Base-by-base conservation (phyloP, 140 eudicot species). In the Senecio squalidus region DNA sequence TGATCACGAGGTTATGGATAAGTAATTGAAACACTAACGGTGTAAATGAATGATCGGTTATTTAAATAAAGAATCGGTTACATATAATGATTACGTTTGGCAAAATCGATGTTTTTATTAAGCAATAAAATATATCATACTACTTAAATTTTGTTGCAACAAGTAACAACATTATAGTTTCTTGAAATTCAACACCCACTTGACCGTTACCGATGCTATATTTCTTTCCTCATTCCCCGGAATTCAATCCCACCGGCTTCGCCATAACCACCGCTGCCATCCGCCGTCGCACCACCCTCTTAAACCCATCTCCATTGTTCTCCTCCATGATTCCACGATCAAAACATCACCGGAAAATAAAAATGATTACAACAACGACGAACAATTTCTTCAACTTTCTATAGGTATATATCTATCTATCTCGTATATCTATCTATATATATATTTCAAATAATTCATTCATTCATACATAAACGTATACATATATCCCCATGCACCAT, bases 141-240 rank as follows among this genome's bases (percentile, higher is more conserved):
- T n/a, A n/a, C n/a, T n/a, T n/a, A n/a, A n/a, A n/a, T n/a, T n/a
- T n/a, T n/a, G n/a, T n/a, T n/a, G n/a, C n/a, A n/a, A n/a, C n/a
- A n/a, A n/a, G n/a, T 9, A 18, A 27, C 31, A 44, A 44, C 36
- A 27, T 10, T 22, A 29, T 27, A 33, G 51, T 58, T 58, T 59
- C 53, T 59, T 55, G 21, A 25, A 39, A 59, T 69, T 50, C 55
- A 69, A 48, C 22, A 44, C 53, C 67, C 61, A 70, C 46, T 60
- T 41, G 4, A 15, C 7, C 50, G 30, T 55, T 55, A 56, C 39
- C 23, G 21, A 65, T 38, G 51, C 63, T 57, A 68, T 6, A 46
- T 44, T 56, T 68, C 68, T 30, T 52, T 38, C 68, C 75, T 50
- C 9, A 34, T 69, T 68, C 67, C 45, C 54, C 14, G 54, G 47